Evolutionary conservation across 1,139 yeast genomes (phyloP), one percentile per base, ranked within the genome.

Genomic region (Yamadazyma conglobata): DNA sequence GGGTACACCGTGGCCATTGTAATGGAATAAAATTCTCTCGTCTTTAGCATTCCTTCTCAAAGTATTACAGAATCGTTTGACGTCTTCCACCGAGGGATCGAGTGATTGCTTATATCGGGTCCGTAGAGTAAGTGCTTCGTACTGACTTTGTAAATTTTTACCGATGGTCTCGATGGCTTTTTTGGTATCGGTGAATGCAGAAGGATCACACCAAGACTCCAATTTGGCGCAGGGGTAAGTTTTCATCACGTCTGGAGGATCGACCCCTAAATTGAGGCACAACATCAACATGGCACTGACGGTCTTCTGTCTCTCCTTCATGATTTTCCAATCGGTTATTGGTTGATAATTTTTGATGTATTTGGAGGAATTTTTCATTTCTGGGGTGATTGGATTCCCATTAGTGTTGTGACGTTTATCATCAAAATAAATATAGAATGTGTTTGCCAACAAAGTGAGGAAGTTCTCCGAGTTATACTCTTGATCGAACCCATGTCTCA

Each of bases 1-100:
- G 0, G 99, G 99, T 3, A 91, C 99, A 11, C 99, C 99, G 52
- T 91, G 99, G 4, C 99, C 99, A 49, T 91, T 91, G 54, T 93
- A 91, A 54, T 93, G 98, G 56, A 91, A 91, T 32, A 91, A 56
- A 8, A 89, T 83, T 33, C 98, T 70, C 50, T 82, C 89, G 40
- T 91, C 97, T 50, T 91, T 85, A 4, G 97, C 95, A 35, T 85
- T 84, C 35, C 97, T 70, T 45, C 98, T 67, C 40, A 91, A 62
- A 1, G 94, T 83, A 46, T 86, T 84, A 53, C 97, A 89, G 47
- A 91, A 85, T 38, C 97, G 68, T 51, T 89, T 91, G 22, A 89
- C 85, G 51, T 91, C 99, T 52, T 91, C 98, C 14, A 89, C 96
- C 36, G 93, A 85, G 1, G 98, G 97, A 52, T 91, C 98, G 33